Evolutionary conservation across 768 basidiomycete species (phyloP), one percentile per base, ranked within the genome.

Genomic region (Rhodotorula paludigena): DNA sequence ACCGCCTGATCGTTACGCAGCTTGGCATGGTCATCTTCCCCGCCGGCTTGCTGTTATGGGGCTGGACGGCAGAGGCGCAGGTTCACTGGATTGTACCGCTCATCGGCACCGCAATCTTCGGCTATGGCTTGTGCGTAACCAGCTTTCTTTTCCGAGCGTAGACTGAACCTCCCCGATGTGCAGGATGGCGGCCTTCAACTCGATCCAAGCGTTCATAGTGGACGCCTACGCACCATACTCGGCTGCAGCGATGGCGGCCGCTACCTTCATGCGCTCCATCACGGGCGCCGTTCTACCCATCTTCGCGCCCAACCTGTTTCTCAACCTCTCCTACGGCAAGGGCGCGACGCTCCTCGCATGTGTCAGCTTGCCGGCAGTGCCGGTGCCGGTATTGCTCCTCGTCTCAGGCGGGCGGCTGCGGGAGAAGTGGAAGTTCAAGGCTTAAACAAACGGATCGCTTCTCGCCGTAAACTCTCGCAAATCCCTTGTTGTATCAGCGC

Each of bases 1-100:
- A 64, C n/a, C 55, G 63, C 8, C 63, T 64, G 5, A 49, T 64
- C 38, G 21, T 64, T 41, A 64, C 63, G 2, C 63, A 64, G 48
- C 18, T 52, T 28, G 63, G 63, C 16, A 64, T 64, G 63, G 33
- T 57, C 36, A 36, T 64, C 30, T 64, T 64, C n/a, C 63, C 63
- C 16, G 9, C 28, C 39, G 63, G 63, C 1, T 30, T 64, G 2
- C 23, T 64, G 21, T 39, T 64, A 16, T 64, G 47, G 47, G 63
- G 30, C 8, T 64, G 63, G 63, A 64, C 63, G 10, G 63, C 63
- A 9, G 23, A 64, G 21, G 39, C 48, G 8, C 18, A 52, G 25
- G 52, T 56, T 0, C 49, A 51, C 32, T 64, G 63, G 63, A 36
- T 57, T 3, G 63, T 30, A 3, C 63, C 55, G 0, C 20, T 64